These are phyloP conservation scores for Chrysanthemum lavandulifolium DNA, from an alignment of 129 eudicot species.

Conservation along the genomic window DNA sequence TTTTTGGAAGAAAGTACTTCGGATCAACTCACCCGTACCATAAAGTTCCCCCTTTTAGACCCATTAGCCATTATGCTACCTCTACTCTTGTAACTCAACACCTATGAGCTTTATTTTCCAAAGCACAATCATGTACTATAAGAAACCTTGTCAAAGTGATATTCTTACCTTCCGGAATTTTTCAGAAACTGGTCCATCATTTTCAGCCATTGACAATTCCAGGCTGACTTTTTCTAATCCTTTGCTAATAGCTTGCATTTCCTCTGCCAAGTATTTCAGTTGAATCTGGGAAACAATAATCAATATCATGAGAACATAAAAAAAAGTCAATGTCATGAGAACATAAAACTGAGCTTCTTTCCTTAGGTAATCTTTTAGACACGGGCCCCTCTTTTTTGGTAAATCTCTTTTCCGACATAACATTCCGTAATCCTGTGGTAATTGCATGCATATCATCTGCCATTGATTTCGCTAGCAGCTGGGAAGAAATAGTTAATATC, in stretches of 20 bases:
- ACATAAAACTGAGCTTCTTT: conserved; percentile 14
- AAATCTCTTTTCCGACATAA: conserved; percentile 68
- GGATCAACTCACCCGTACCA: too few relatives aligned
- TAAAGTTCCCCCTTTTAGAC: too few relatives aligned
- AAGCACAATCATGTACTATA: not conserved
- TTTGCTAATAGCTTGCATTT: conserved; percentile 72
- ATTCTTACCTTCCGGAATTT: conserved; percentile 52
- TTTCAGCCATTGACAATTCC: conserved; percentile 65
- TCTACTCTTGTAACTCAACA: not conserved
- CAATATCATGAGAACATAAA: not conserved
- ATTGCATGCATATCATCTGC: conserved; percentile 98
- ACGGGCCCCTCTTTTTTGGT: conserved; percentile 81
- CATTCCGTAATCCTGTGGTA: conserved; percentile 82
- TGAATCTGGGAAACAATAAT: conserved; percentile 49
- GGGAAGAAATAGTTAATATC: conserved; percentile 18
- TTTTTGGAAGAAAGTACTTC: too few relatives aligned
- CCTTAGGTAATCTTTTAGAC: conserved; percentile 65
- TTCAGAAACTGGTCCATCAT: conserved; percentile 69
- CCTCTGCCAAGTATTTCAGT: conserved; percentile 74
- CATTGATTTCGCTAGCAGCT: conserved; percentile 72
- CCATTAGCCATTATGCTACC: too few relatives aligned
- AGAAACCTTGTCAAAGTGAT: not conserved
- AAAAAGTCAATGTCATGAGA: conserved; percentile 12
- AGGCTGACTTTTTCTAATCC: conserved; percentile 71
- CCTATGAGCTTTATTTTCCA: not conserved